Evolutionary conservation across 441 rosid species (phyloP).

Genomic region (Gossypium davidsonii): DNA sequence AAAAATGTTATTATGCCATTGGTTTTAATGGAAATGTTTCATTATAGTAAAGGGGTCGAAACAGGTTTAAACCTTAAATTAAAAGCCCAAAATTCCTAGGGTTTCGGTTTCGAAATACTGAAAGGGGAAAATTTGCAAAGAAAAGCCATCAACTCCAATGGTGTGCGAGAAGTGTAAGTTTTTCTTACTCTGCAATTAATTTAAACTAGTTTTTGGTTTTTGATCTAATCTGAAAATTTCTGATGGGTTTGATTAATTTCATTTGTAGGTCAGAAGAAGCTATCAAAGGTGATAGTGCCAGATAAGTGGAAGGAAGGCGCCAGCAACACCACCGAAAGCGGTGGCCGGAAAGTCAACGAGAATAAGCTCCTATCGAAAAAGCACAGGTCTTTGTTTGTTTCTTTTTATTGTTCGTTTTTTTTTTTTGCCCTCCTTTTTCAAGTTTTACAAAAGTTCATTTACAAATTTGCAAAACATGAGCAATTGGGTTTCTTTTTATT

Average conservation of each 20-base stretch:
- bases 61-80: no score
- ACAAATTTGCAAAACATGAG: not conserved
- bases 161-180: conserved; percentile 88
- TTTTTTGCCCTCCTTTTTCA: not conserved
- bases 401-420: not conserved
- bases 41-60: no score
- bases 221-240: not conserved
- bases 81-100: conserved; percentile 10
- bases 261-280: conserved; percentile 73
- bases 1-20: no score
- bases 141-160: conserved; percentile 31
- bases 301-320: conserved; percentile 99
- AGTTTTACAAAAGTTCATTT: not conserved
- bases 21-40: no score
- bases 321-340: conserved; percentile 77
- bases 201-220: not conserved
- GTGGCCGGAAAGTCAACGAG: conserved; percentile 93
- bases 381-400: conserved; percentile 32
- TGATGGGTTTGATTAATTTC: not conserved
- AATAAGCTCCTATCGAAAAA: conserved; percentile 93
- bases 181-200: not conserved
- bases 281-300: conserved; percentile 86
- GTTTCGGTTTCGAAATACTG: conserved; percentile 11
- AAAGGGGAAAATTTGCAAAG: not conserved
- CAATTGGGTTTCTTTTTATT: not conserved